These are phyloP conservation scores for Ogataea ramenticola DNA, from an alignment of 805 yeast species.

Conservation along the genomic window DNA sequence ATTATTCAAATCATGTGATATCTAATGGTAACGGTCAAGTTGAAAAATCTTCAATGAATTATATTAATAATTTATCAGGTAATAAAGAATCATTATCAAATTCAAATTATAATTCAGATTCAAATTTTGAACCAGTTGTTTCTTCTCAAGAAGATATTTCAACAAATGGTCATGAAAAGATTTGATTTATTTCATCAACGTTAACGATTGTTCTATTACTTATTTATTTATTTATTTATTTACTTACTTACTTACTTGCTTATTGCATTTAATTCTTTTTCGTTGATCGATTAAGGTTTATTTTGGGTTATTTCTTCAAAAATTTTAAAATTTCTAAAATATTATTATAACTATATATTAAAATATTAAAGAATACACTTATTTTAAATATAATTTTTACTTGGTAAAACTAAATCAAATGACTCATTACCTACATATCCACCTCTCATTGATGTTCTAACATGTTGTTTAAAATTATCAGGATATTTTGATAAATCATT, in stretches of 20 bases:
- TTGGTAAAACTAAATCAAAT: slow-evolving; percentile 53
- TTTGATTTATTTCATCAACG: slow-evolving; percentile 2
- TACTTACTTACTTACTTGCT: too few relatives aligned
- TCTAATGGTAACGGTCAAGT: slow-evolving; percentile 17
- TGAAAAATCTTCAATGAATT: slow-evolving; percentile 21
- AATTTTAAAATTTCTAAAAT: too few relatives aligned
- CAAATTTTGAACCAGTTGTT: slow-evolving; percentile 26
- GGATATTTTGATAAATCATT: slow-evolving; percentile 40
- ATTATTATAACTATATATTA: background rate
- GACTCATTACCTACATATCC: slow-evolving; percentile 45
- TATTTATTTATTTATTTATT: too few relatives aligned
- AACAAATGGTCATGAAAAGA: slow-evolving; percentile 18
- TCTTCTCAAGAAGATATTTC: slow-evolving; percentile 19
- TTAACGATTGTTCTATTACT: too few relatives aligned
- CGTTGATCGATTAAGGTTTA: background rate
- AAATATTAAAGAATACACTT: background rate
- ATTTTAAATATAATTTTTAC: background rate
- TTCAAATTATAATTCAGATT: slow-evolving; percentile 8
- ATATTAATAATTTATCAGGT: slow-evolving; percentile 16
- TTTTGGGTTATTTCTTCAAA: too few relatives aligned
- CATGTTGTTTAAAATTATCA: slow-evolving; percentile 47
- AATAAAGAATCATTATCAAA: background rate
- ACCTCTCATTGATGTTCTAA: slow-evolving; percentile 66
- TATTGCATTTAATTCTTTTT: background rate
- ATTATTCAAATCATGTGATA: background rate